A percentile compares a stretch with the other conserved stretches of the same genome.
Evolutionary conservation across 75 land plant species (phyloP).

Genomic region (Selaginella tamariscina): DNA sequence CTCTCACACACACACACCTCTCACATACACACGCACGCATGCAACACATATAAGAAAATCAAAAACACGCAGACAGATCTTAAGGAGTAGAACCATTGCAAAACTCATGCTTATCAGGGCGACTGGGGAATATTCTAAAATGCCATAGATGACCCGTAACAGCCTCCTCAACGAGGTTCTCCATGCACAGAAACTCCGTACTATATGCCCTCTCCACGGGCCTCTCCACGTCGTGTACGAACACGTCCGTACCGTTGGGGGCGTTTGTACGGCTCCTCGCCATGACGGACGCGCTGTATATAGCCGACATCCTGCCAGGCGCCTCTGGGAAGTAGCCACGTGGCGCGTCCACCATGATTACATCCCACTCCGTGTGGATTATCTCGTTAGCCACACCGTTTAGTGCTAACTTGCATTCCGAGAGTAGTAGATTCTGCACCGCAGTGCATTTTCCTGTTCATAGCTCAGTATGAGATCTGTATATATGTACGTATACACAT

Average conservation of each 20-base stretch:
- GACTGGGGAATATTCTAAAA: background rate
- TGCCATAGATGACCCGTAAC: background rate
- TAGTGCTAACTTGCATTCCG: conserved; percentile 52
- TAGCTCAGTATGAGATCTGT: too few species aligned
- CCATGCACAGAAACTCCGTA: background rate
- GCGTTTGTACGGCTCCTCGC: background rate
- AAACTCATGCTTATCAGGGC: background rate
- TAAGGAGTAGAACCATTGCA: background rate
- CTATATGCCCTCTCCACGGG: background rate
- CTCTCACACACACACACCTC: too few species aligned
- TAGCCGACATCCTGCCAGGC: conserved; percentile 1
- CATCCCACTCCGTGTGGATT: conserved; percentile 26
- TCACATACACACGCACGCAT: too few species aligned
- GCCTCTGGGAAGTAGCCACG: conserved; percentile 5
- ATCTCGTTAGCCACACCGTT: conserved; percentile 58
- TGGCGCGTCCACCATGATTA: conserved; percentile 20
- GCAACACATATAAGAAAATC: too few species aligned
- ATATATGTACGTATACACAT: too few species aligned
- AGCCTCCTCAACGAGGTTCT: conserved; percentile 1
- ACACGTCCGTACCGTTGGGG: background rate
- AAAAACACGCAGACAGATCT: too few species aligned
- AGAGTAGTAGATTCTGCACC: conserved; percentile 52
- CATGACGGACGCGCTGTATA: conserved; percentile 5
- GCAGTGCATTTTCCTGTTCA: conserved; percentile 54
- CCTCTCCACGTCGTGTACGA: conserved; percentile 7